Evolutionary conservation across 1,284 basidiomycete genomes (phyloP).

Genomic region (Kwoniella shivajii): DNA sequence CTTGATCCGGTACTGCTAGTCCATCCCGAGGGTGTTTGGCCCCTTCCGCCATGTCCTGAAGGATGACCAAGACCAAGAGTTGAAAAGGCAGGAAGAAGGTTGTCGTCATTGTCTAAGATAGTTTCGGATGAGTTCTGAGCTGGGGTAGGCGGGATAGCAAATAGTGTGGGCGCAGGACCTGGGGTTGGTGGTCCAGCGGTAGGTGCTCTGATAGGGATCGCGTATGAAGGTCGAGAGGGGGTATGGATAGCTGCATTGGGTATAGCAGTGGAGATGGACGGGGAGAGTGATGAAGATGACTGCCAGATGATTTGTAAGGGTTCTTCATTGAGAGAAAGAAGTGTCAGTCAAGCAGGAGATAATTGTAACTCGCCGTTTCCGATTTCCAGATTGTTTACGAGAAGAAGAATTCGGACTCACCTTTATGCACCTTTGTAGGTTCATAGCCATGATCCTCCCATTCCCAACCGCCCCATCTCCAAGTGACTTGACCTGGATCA

Average conservation of each 20-base stretch:
- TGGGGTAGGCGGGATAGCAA: constrained; percentile 46
- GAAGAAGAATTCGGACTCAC: constrained; percentile 27
- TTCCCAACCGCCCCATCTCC: constrained; percentile 52
- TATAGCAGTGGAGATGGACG: constrained; percentile 16
- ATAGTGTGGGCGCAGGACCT: constrained; percentile 26
- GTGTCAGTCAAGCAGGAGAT: neutral
- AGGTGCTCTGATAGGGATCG: constrained; percentile 52
- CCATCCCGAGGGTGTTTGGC: constrained; percentile 11
- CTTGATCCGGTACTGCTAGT: constrained; percentile 16
- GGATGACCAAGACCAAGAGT: constrained; percentile 14
- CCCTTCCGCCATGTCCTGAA: neutral
- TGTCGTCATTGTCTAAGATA: neutral
- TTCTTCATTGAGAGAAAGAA: constrained; percentile 23
- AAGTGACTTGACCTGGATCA: constrained; percentile 52
- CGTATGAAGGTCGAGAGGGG: constrained; percentile 42
- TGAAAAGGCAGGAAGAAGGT: constrained; percentile 33
- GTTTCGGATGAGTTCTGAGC: constrained; percentile 9
- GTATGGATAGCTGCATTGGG: constrained; percentile 22
- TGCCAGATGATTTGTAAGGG: constrained; percentile 46
- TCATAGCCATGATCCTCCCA: constrained; percentile 53
- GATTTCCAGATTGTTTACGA: neutral
- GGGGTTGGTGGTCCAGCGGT: constrained; percentile 3
- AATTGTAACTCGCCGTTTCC: neutral
- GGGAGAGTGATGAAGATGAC: constrained; percentile 27
- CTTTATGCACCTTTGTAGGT: constrained; percentile 34